Percentiles rank a stretch among this genome's conserved stretches.
These are phyloP conservation scores for Sugiyamaella japonica DNA, from an alignment of 1,139 yeast species.

Conservation along the genomic window DNA sequence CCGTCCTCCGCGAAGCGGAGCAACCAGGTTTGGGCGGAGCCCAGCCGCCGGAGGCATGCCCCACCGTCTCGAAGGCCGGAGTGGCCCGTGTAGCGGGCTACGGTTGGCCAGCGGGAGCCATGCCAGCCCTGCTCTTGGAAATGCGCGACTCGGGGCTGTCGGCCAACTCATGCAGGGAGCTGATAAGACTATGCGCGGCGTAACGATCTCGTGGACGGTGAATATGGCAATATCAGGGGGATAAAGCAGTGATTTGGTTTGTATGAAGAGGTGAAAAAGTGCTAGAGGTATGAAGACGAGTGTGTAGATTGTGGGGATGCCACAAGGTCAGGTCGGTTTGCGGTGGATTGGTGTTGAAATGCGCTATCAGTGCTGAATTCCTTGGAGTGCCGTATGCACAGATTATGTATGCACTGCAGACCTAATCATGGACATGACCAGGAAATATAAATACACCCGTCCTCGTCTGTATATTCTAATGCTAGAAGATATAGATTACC, in stretches of 20 bases:
- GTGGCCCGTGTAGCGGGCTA: slow-evolving; percentile 10
- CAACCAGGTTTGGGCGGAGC: neutral
- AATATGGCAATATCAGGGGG: neutral
- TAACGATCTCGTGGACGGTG: neutral
- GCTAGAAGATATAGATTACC: too few species aligned
- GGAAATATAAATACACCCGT: too few species aligned
- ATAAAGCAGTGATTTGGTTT: neutral
- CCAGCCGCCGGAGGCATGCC: neutral
- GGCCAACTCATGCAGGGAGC: slow-evolving; percentile 15
- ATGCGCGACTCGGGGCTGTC: slow-evolving; percentile 9
- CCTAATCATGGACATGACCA: neutral
- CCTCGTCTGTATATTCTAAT: too few species aligned
- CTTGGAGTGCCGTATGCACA: neutral
- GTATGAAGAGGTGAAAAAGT: neutral
- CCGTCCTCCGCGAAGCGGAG: neutral
- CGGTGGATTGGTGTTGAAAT: neutral
- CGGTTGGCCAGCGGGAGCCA: slow-evolving; percentile 4
- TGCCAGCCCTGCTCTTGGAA: slow-evolving; percentile 6
- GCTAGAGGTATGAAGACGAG: neutral
- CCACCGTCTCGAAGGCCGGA: neutral
- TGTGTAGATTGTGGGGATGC: neutral
- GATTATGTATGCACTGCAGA: neutral
- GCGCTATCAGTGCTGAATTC: neutral
- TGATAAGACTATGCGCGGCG: slow-evolving; percentile 12
- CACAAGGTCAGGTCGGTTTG: neutral